Evolutionary conservation across 23 red algal species (phyloP), one percentile per base, ranked within the genome.

Genomic region (Chondrus crispus): DNA sequence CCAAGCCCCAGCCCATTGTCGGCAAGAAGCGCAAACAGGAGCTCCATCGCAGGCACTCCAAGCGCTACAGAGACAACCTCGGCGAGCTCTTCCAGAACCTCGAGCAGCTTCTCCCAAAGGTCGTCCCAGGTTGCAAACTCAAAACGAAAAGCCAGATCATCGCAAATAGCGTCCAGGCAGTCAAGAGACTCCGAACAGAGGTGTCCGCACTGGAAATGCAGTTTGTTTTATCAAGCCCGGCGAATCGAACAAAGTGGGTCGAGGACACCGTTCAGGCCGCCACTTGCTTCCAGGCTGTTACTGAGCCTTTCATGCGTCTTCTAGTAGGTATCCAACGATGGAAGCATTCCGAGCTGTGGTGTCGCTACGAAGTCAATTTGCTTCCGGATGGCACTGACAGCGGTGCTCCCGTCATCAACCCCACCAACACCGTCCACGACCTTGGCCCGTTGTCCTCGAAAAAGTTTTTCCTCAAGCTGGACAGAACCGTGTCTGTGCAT

Each of bases 321-420:
- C 35, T 85, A 28, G 49, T 84, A n/a, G 66, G 78, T 38, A 85
- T 85, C 62, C 80, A 84, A 37, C 44, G 62, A 41, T 93, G 90
- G 90, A 84, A 84, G 68, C 81, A 78, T 93, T 84, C 80, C n/a
- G 90, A 93, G 46, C 66, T 93, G n/a, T 93, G 90, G 90, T 58
- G 55, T 50, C 57, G 90, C 38, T 70, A 79, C 62, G 85, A 89
- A 49, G 69, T 64, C 41, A 62, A 19, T 9, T n/a, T 89, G 12
- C 40, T 42, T 4, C n/a, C 13, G 7, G 85, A 89, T 70, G 70
- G 85, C 10, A 9, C 68, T 66, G 41, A 76, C 30, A 3, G 24
- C 35, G 48, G 12, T 63, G 42, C 19, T 7, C 70, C 85, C 37
- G 70, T 89, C 12, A 60, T 51, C 10, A 64, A 74, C 11, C 50